These are phyloP conservation scores for Hypocrella siamensis DNA, from an alignment of 2,329 filamentous ascomycete species.

Conservation along the genomic window DNA sequence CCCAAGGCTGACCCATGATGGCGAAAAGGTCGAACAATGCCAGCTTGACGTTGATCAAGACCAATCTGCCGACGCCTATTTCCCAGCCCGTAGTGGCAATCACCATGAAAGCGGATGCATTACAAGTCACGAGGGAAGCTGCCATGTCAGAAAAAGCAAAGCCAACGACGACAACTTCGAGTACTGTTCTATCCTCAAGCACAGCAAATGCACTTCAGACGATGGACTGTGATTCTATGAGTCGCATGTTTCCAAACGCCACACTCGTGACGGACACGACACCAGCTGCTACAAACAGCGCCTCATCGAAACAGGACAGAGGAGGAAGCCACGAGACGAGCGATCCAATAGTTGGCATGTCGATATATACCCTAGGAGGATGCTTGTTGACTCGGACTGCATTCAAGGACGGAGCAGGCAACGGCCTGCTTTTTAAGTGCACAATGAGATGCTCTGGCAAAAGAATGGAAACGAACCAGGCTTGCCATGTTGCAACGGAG, in stretches of 20 bases:
- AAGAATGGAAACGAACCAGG: slow-evolving; percentile 1
- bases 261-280: slow-evolving; percentile 1
- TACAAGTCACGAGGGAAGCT: neutral
- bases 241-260: neutral
- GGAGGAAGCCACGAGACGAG: neutral
- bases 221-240: slow-evolving; percentile 3
- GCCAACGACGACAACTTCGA: slow-evolving; percentile 1
- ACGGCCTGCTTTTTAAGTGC: slow-evolving; percentile 2
- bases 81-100: neutral
- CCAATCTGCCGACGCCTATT: neutral
- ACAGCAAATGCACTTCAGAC: neutral
- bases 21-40: slow-evolving; percentile 2
- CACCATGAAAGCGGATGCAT: neutral
- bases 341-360: slow-evolving; percentile 2
- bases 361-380: slow-evolving; percentile 4
- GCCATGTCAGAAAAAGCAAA: neutral
- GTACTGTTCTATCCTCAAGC: neutral
- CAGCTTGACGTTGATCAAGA: slow-evolving; percentile 4
- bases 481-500: slow-evolving; percentile 1
- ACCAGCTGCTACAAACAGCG: neutral
- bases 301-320: neutral
- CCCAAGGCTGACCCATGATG: neutral
- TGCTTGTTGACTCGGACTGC: slow-evolving; percentile 5
- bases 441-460: slow-evolving; percentile 2
- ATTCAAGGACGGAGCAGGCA: neutral